Evolutionary conservation across 768 basidiomycete genomes (phyloP).

Genomic region (Heimioporus sp.): DNA sequence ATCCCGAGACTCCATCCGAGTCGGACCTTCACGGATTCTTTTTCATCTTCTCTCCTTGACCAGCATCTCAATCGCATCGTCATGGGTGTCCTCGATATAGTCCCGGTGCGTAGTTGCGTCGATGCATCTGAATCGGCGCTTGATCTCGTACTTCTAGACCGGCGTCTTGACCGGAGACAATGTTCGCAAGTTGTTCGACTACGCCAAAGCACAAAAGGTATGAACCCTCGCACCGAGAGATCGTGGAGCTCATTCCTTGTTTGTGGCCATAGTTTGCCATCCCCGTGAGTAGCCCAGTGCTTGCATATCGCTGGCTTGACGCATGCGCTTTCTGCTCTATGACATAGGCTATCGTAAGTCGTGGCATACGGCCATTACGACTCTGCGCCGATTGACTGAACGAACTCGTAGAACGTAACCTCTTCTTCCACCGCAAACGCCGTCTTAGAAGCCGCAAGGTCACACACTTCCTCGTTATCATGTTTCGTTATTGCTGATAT

Average conservation of each 20-base stretch:
- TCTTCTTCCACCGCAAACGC: constrained; percentile 96
- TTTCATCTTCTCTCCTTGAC: not conserved
- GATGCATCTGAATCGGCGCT: not conserved
- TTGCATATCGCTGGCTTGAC: not conserved
- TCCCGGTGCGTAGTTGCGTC: constrained; percentile 58
- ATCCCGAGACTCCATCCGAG: not conserved
- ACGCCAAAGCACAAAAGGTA: constrained; percentile 87
- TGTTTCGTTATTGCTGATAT: constrained; percentile 11
- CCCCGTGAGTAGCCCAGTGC: constrained; percentile 53
- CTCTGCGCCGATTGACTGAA: not conserved
- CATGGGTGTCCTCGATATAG: constrained; percentile 84
- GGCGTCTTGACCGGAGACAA: constrained; percentile 96
- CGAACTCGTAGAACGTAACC: constrained; percentile 77
- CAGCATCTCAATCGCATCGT: constrained; percentile 11
- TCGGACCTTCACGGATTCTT: no score
- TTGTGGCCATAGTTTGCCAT: constrained; percentile 64
- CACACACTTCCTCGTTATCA: constrained; percentile 2
- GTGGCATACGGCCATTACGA: not conserved
- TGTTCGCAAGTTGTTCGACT: constrained; percentile 92
- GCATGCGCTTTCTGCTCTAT: not conserved
- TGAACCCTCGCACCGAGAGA: constrained; percentile 12
- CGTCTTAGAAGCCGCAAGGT: constrained; percentile 94
- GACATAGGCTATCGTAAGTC: constrained; percentile 74
- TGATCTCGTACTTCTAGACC: constrained; percentile 47
- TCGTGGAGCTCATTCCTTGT: constrained; percentile 10